Conservation (phyloP, 202 grass and related monocot species). For the Alloteropsis angusta region DNA sequence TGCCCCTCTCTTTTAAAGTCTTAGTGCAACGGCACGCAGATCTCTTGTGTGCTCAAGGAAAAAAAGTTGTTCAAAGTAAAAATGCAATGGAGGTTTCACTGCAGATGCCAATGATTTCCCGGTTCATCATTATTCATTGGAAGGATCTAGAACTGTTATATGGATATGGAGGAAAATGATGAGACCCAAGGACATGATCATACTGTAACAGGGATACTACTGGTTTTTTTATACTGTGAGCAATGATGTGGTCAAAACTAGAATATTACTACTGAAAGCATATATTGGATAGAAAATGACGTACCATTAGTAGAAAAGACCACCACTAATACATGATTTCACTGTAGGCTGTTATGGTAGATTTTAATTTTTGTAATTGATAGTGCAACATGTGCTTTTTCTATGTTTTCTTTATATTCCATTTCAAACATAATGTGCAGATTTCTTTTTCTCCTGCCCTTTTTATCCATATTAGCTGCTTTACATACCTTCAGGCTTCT, state of each 20-base stretch:
- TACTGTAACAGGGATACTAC: background rate
- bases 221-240: background rate
- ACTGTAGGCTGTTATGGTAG: background rate
- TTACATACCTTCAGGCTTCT: conserved; percentile 85
- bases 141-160: background rate
- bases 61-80: too few relatives aligned
- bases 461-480: conserved; percentile 1
- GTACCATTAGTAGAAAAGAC: background rate
- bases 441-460: background rate
- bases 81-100: background rate
- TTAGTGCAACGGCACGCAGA: too few relatives aligned
- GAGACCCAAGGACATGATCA: background rate
- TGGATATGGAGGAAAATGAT: background rate
- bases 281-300: background rate
- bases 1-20: too few relatives aligned
- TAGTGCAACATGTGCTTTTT: background rate
- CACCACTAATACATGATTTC: background rate
- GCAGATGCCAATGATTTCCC: background rate
- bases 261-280: background rate
- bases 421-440: background rate
- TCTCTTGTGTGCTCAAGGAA: too few relatives aligned
- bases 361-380: background rate
- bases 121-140: too few relatives aligned
- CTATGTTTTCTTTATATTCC: background rate
- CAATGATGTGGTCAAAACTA: background rate